Conservation (phyloP, 2,329 filamentous ascomycete species). For the Penicillium brasilianum region DNA sequence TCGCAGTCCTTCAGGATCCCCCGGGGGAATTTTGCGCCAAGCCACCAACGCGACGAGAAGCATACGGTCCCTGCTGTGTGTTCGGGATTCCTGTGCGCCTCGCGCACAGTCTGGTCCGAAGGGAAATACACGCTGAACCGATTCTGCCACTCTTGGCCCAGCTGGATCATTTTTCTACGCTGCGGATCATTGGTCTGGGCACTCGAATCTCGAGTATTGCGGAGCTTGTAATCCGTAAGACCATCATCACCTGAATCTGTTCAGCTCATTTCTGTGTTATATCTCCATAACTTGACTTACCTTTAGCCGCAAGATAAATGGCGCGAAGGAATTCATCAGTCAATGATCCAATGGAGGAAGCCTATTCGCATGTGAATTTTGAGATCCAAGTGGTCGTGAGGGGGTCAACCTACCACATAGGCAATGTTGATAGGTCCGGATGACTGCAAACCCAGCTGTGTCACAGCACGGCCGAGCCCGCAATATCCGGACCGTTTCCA, state of each 20-base stretch:
- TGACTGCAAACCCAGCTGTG: constrained; percentile 65
- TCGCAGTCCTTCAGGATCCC: constrained; percentile 75
- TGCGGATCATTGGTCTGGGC: constrained; percentile 48
- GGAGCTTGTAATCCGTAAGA: constrained; percentile 48
- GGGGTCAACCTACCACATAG: constrained; percentile 62
- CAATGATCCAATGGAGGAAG: constrained; percentile 80
- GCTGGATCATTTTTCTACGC: constrained; percentile 23
- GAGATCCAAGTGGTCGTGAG: not conserved
- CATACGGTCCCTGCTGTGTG: constrained; percentile 77
- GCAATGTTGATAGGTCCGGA: constrained; percentile 68
- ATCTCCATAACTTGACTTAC: constrained; percentile 36
- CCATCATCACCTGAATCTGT: constrained; percentile 53
- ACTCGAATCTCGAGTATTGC: constrained; percentile 37
- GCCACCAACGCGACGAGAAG: constrained; percentile 74
- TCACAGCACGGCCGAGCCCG: constrained; percentile 72
- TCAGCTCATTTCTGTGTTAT: constrained; percentile 6
- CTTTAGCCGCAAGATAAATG: constrained; percentile 64
- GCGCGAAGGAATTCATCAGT: constrained; percentile 68
- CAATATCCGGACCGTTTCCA: constrained; percentile 69
- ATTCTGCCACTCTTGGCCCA: constrained; percentile 50
- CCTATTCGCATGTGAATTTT: constrained; percentile 50
- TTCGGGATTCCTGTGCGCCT: constrained; percentile 44
- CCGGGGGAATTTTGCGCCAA: constrained; percentile 70
- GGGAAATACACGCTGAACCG: constrained; percentile 81
- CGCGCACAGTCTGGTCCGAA: constrained; percentile 73